These are phyloP conservation scores for Phialophora verrucosa DNA, from an alignment of 2,329 filamentous ascomycete genomes.

Conservation along the genomic window DNA sequence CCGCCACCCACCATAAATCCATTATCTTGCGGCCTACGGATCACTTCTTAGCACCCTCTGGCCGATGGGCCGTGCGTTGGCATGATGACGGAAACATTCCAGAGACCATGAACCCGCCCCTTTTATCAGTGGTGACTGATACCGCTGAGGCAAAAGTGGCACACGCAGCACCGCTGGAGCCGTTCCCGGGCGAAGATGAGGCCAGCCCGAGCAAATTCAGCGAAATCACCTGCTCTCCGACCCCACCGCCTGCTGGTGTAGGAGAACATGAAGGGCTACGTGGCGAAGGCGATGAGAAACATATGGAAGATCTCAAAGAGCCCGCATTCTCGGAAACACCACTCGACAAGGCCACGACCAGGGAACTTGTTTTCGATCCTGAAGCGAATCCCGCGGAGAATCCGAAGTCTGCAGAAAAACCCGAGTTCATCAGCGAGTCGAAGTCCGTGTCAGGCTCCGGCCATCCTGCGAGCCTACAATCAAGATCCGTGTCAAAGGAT, in stretches of 20 bases:
- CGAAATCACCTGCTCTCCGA: slow-evolving; percentile 10
- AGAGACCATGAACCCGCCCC: slow-evolving; percentile 28
- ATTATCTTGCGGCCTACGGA: slow-evolving; percentile 25
- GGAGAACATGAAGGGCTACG: not conserved
- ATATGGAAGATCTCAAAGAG: not conserved
- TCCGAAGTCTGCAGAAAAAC: not conserved
- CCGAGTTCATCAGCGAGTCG: not conserved
- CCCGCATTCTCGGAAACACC: no score
- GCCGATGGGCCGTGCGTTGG: slow-evolving; percentile 27
- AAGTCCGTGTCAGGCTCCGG: not conserved
- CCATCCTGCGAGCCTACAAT: not conserved
- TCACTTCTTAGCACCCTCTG: slow-evolving; percentile 25
- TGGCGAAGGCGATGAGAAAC: not conserved
- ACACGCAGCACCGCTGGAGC: not conserved
- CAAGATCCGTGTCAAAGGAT: not conserved
- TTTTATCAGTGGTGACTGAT: slow-evolving; percentile 10
- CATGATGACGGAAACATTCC: slow-evolving; percentile 20
- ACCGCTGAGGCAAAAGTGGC: not conserved
- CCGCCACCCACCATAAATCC: slow-evolving; percentile 16
- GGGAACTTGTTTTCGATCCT: not conserved
- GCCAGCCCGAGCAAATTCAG: not conserved
- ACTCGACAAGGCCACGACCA: not conserved
- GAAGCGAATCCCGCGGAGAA: not conserved
- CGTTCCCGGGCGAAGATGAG: no score
- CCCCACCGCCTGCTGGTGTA: not conserved